Percentiles rank a stretch among this genome's conserved stretches.
phyloP scores from a whole-genome alignment of 75 land plant genomes.

The Cryptomeria japonica region DNA sequence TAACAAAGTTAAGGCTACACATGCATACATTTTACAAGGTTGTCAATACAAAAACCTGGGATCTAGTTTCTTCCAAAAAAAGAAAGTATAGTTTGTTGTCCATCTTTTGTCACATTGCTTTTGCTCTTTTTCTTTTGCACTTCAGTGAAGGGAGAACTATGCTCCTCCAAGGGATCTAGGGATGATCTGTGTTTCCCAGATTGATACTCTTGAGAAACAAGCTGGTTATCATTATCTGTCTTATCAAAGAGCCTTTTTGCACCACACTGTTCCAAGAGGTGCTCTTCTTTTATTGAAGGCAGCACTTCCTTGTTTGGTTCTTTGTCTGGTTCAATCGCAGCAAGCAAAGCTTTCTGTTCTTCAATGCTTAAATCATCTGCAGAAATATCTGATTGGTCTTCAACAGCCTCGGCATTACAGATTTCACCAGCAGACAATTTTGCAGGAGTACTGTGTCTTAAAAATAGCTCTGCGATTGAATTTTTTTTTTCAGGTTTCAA shows the following conservation, averaged over 20 bases:
- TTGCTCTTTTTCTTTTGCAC: slow-evolving; percentile 7
- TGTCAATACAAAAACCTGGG: not conserved
- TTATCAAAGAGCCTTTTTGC: slow-evolving; percentile 3
- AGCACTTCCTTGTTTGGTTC: not conserved
- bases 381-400: not conserved
- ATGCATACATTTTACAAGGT: not conserved
- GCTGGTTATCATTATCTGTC: not conserved
- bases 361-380: not conserved
- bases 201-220: not conserved
- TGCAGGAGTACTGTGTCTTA: slow-evolving; percentile 16
- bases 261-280: not conserved
- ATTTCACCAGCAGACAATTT: not conserved
- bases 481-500: slow-evolving; percentile 24
- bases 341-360: slow-evolving; percentile 4
- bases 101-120: not conserved
- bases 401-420: not conserved
- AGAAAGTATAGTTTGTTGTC: slow-evolving; percentile 1
- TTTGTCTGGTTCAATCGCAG: slow-evolving; percentile 4
- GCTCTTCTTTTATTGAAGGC: slow-evolving; percentile 1
- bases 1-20: not conserved
- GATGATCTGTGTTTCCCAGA: not conserved
- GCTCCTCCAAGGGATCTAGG: not conserved
- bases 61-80: slow-evolving; percentile 11
- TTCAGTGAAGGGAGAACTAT: not conserved
- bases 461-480: slow-evolving; percentile 39